Evolutionary conservation across 2,329 filamentous ascomycete species (phyloP).

Genomic region (Hymenoscyphus fraxineus): DNA sequence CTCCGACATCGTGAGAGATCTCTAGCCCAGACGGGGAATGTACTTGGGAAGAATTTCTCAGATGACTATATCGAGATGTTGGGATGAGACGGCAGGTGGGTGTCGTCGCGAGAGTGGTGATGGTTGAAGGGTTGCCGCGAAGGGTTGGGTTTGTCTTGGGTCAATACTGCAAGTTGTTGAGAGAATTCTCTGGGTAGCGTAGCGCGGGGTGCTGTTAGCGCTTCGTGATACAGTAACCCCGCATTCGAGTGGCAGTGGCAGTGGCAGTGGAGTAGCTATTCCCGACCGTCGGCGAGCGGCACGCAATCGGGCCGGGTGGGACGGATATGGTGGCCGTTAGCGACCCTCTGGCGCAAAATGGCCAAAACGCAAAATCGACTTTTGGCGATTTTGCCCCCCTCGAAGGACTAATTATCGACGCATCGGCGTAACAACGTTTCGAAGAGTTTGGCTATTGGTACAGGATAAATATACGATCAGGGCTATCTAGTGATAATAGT

Average conservation of each 20-base stretch:
- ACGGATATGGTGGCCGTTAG: no score
- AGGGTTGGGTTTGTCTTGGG: conserved; percentile 1
- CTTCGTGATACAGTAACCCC: conserved; percentile 3
- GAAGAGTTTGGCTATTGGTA: no score
- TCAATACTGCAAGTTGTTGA: conserved; percentile 12
- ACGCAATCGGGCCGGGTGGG: neutral
- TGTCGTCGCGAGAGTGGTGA: conserved; percentile 1
- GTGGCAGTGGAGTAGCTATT: neutral
- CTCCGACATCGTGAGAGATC: conserved; percentile 53
- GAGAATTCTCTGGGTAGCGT: conserved; percentile 15
- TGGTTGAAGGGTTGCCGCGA: conserved; percentile 3
- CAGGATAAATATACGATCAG: no score
- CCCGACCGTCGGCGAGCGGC: neutral
- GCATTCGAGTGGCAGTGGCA: neutral
- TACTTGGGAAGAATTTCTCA: conserved; percentile 2
- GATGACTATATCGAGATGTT: conserved; percentile 1
- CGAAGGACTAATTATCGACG: no score
- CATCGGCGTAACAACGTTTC: no score
- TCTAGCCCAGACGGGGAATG: conserved; percentile 2
- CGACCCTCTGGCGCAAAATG: no score
- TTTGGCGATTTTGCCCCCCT: no score
- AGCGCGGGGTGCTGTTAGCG: conserved; percentile 1
- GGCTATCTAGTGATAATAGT: no score
- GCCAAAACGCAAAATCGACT: no score
- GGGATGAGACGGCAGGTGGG: conserved; percentile 7